Evolutionary conservation across 1,284 basidiomycete genomes (phyloP).

Genomic region (Ustilago curta): DNA sequence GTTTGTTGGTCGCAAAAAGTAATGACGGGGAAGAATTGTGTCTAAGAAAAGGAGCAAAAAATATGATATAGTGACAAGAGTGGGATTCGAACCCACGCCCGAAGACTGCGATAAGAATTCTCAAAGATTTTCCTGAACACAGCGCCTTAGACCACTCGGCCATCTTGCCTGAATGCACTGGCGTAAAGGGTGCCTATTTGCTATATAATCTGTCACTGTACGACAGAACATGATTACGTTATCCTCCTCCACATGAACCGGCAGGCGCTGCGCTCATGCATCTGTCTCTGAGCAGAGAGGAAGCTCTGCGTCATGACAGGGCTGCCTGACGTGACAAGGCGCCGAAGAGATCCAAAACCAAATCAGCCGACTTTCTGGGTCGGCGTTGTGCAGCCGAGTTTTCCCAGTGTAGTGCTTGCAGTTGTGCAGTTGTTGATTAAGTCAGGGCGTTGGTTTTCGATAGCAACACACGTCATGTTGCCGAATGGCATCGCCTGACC

Average conservation of each 20-base stretch:
- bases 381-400: background rate
- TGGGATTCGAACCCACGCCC: conserved; percentile 70
- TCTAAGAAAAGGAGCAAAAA: conserved; percentile 15
- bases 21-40: background rate
- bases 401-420: background rate
- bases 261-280: background rate
- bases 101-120: conserved; percentile 55
- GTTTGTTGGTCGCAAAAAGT: conserved; percentile 1
- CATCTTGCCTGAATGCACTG: conserved; percentile 61
- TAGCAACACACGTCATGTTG: conserved; percentile 9
- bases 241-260: conserved; percentile 29
- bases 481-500: background rate
- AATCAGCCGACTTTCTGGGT: background rate
- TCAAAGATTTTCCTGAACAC: conserved; percentile 45
- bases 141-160: conserved; percentile 69
- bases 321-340: background rate
- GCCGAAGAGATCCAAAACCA: background rate
- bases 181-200: accelerated
- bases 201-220: background rate
- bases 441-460: no score
- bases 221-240: conserved; percentile 4
- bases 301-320: no score
- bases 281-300: no score
- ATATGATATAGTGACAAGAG: conserved; percentile 65
- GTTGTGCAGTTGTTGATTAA: conserved; percentile 1